phyloP scores from a whole-genome alignment of 768 basidiomycete species.

The Antrodiella citrinella region DNA sequence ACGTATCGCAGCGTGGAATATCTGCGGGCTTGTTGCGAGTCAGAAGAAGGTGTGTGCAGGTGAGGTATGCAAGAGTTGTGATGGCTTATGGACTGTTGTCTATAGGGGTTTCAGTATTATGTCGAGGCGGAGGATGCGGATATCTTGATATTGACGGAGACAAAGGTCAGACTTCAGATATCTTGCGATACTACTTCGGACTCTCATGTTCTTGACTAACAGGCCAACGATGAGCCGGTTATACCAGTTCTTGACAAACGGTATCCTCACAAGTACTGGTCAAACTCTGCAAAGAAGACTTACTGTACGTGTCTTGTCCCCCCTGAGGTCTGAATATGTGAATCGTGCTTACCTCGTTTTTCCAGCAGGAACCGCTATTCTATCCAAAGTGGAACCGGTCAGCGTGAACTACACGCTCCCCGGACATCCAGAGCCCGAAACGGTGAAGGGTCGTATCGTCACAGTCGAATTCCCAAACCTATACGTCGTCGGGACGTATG shows the following conservation, averaged over 20 bases:
- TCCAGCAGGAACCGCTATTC: constrained; percentile 71
- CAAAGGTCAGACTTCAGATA: constrained; percentile 45
- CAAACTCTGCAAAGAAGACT: constrained; percentile 68
- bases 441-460: constrained; percentile 69
- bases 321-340: too few species aligned
- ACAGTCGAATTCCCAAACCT: constrained; percentile 71
- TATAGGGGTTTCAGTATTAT: constrained; percentile 72
- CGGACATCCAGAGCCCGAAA: constrained; percentile 56
- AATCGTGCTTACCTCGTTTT: not conserved
- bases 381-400: constrained; percentile 71
- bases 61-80: not conserved
- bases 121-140: constrained; percentile 84
- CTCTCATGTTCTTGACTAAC: not conserved
- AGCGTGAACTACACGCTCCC: constrained; percentile 62
- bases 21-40: constrained; percentile 67
- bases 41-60: constrained; percentile 58
- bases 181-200: not conserved
- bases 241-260: constrained; percentile 48
- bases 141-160: constrained; percentile 77
- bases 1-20: constrained; percentile 69
- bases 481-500: constrained; percentile 75
- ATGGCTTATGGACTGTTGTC: not conserved
- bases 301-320: constrained; percentile 45
- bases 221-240: constrained; percentile 67
- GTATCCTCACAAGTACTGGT: constrained; percentile 72